Base-by-base conservation (phyloP, 2,329 filamentous ascomycete genomes). In the Emericellopsis cladophorae region DNA sequence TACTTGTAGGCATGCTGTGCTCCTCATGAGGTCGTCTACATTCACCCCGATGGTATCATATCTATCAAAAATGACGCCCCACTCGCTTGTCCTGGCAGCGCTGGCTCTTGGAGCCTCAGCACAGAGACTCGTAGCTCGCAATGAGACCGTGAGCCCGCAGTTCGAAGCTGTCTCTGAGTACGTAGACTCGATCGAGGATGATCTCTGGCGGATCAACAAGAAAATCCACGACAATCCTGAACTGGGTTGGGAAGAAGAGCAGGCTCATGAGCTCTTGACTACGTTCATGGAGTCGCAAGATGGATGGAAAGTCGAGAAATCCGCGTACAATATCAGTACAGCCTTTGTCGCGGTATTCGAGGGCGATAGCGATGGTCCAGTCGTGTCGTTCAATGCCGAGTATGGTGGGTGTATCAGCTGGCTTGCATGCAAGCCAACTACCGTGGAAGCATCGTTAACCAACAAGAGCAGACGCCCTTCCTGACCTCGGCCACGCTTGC, bases 161-260 rank as follows among this genome's bases (percentile, higher is more conserved):
- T 37, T 37, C 22, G 36, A 23, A 3, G 36, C 36, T n/a, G 40
- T 47, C 12, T 44, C 40, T 12, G 40, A 47, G 4, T 44, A 47
- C 10, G n/a, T 47, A 5, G 40, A 47, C 31, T 41, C 44, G 36
- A 37, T 46, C 12, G 12, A 39, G 16, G 42, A 41, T 12, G 44
- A 47, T 3, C 46, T 63, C 4, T 55, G 57, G 42, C 40, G 45
- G 11, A 53, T 67, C 42, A 65, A 60, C 43, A 57, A 62, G n/a
- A 49, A 59, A 29, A 65, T 68, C 16, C 63, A 66, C 44, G 60
- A 64, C 36, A 57, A 68, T 34, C 65, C 65, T 0, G 65, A 68
- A 47, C 52, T 67, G 1, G 60, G 58, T 0, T 67, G 58, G 43
- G 54, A 66, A 31, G 65, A 68, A 45, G 51, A 54, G 36, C 59